Conservation (phyloP, 2,329 filamentous ascomycete genomes). For the Lasiodiplodia sp. region DNA sequence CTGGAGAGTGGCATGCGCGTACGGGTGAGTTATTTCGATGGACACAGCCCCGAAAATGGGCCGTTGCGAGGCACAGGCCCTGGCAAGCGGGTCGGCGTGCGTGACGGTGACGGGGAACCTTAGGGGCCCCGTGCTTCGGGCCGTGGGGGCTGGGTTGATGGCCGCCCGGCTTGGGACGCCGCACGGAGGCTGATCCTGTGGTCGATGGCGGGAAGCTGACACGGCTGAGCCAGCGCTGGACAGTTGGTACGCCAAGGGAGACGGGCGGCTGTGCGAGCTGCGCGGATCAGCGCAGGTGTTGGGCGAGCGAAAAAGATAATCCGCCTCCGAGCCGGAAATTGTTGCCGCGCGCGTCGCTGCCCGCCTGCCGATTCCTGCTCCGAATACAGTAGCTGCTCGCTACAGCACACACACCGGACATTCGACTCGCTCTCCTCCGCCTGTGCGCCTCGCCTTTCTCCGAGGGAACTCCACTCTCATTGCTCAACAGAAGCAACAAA, state of each 20-base stretch:
- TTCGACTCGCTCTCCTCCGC: not conserved
- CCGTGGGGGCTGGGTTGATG: slow-evolving; percentile 1
- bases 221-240: not conserved
- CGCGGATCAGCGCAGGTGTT: not conserved
- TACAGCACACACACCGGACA: not conserved
- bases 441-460: not conserved
- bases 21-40: not conserved
- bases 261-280: not conserved
- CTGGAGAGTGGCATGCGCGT: not conserved
- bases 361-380: not conserved
- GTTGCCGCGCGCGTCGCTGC: not conserved
- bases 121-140: slow-evolving; percentile 4
- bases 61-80: not conserved
- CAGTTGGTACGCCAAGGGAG: not conserved
- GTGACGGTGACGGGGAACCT: not conserved
- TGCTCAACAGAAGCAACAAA: not conserved
- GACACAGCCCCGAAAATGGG: slow-evolving; percentile 19
- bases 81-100: no score
- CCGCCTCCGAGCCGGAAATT: not conserved
- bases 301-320: not conserved
- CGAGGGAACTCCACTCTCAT: not conserved
- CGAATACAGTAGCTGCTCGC: not conserved
- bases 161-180: not conserved
- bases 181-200: not conserved
- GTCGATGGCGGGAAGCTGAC: not conserved